Conservation (phyloP, 805 yeast genomes). For the Candida maris region DNA sequence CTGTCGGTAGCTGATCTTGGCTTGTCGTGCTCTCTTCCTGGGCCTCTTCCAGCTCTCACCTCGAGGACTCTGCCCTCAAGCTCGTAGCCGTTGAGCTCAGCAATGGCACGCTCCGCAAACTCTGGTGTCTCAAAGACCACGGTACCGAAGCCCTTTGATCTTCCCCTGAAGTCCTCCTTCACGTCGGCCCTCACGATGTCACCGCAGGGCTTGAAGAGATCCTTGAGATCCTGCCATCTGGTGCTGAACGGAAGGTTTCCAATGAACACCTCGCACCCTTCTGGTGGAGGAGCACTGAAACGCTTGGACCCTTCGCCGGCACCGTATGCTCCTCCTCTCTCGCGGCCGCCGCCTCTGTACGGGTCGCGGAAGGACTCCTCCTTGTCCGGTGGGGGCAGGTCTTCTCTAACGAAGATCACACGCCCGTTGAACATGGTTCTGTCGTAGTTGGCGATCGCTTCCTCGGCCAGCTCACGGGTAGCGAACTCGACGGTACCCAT, state of each 20-base stretch:
- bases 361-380: constrained; percentile 29
- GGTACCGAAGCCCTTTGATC: constrained; percentile 83
- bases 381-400: constrained; percentile 73
- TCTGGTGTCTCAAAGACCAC: constrained; percentile 64
- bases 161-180: constrained; percentile 59
- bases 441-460: constrained; percentile 68
- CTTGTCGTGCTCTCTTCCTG: constrained; percentile 18
- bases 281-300: constrained; percentile 19
- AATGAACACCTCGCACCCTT: constrained; percentile 59
- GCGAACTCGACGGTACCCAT: constrained; percentile 89
- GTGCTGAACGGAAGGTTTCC: constrained; percentile 81
- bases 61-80: constrained; percentile 75
- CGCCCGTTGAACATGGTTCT: constrained; percentile 67
- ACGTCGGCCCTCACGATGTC: constrained; percentile 81
- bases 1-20: constrained; percentile 16
- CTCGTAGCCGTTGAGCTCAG: constrained; percentile 61
- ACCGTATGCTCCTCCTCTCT: constrained; percentile 19
- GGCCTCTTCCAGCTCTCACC: constrained; percentile 65
- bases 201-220: constrained; percentile 75
- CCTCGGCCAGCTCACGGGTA: constrained; percentile 57
- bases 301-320: constrained; percentile 6
- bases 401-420: constrained; percentile 84
- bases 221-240: constrained; percentile 83
- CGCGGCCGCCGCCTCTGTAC: constrained; percentile 26
- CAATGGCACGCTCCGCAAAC: constrained; percentile 71